phyloP scores from a whole-genome alignment of 257 asterid species.

The Marsdenia floribunda region DNA sequence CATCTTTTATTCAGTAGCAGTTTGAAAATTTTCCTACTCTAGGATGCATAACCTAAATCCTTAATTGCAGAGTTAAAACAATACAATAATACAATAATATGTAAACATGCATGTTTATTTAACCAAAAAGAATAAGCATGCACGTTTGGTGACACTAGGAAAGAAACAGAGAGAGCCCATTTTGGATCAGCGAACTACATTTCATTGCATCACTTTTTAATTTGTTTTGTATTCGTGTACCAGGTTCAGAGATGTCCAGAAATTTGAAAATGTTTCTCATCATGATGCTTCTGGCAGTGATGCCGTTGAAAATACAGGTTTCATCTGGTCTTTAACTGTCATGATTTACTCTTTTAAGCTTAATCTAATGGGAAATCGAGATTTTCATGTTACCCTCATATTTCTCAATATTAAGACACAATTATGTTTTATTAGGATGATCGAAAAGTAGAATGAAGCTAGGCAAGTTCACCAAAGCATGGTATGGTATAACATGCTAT shows the following conservation, averaged over 20 bases:
- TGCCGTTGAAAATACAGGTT: slow-evolving; percentile 6
- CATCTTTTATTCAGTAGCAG: not conserved
- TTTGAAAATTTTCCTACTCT: not conserved
- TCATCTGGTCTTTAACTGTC: not conserved
- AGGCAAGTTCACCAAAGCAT: not conserved
- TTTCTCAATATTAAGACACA: slow-evolving; percentile 35
- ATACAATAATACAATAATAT: no score
- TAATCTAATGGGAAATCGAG: not conserved
- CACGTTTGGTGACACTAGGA: not conserved
- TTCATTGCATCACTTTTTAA: not conserved
- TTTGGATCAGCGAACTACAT: not conserved
- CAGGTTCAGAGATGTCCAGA: slow-evolving; percentile 19
- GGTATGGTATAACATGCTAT: not conserved
- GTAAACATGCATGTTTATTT: no score
- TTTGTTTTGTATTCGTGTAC: not conserved
- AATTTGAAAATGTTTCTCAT: slow-evolving; percentile 6
- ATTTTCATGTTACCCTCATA: not conserved
- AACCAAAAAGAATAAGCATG: not conserved
- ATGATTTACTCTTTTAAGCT: not conserved
- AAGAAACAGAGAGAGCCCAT: not conserved
- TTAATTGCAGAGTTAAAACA: not conserved
- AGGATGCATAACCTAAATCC: not conserved
- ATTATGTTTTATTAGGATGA: not conserved
- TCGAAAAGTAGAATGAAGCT: not conserved
- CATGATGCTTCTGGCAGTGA: slow-evolving; percentile 5